Evolutionary conservation across 371 early-diverging fungal genomes (phyloP).

Genomic region (Mortierella sp.): DNA sequence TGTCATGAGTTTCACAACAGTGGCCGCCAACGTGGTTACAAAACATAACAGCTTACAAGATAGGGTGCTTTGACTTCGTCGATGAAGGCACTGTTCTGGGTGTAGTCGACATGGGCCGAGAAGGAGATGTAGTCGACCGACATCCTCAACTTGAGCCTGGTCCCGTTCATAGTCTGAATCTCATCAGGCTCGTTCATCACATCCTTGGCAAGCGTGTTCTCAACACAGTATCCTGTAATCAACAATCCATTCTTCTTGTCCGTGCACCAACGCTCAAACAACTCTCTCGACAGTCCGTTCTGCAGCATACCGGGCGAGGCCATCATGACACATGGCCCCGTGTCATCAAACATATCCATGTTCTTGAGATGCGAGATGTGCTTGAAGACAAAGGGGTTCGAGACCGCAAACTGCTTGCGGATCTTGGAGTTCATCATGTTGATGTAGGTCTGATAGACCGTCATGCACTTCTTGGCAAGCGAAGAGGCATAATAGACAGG

Average conservation of each 20-base stretch:
- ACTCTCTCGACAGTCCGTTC: conserved; percentile 97
- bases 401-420: conserved; percentile 90
- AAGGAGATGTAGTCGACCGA: conserved; percentile 99
- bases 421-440: conserved; percentile 99
- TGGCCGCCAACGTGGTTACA: not conserved
- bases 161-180: conserved; percentile 91
- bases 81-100: conserved; percentile 99
- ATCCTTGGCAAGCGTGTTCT: conserved; percentile 98
- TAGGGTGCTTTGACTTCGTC: conserved; percentile 97
- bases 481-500: conserved; percentile 99
- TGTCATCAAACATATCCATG: conserved; percentile 96
- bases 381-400: conserved; percentile 99
- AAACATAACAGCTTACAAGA: conserved; percentile 70
- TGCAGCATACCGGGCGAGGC: conserved; percentile 99
- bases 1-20: too few relatives aligned
- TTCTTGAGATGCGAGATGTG: conserved; percentile 96
- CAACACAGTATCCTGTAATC: conserved; percentile 99
- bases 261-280: conserved; percentile 99
- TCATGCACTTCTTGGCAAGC: conserved; percentile 98
- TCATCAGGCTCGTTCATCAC: conserved; percentile 97
- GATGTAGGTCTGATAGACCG: conserved; percentile 99
- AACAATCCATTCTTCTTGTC: conserved; percentile 97
- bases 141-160: conserved; percentile 91
- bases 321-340: conserved; percentile 99
- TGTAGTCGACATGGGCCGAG: conserved; percentile 99